A percentile compares a stretch with the other conserved stretches of the same genome.
These are phyloP conservation scores for Gilbertella persicaria DNA, from an alignment of 371 early-diverging fungal species.

Conservation along the genomic window DNA sequence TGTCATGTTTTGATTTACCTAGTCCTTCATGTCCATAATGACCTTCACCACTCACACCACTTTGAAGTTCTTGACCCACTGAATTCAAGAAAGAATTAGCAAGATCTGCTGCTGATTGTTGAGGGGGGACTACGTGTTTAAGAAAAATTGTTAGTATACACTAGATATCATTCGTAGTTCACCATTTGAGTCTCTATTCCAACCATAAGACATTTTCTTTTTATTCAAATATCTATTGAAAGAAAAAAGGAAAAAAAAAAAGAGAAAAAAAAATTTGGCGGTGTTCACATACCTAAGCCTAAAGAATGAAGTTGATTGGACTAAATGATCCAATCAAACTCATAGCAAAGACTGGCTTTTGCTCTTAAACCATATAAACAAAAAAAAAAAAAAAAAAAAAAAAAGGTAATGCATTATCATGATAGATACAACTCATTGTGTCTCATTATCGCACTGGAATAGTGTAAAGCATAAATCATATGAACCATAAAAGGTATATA, in stretches of 20 bases:
- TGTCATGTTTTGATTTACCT: conserved; percentile 14
- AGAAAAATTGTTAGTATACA: not conserved
- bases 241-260: not conserved
- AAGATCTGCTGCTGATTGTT: conserved; percentile 40
- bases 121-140: conserved; percentile 11
- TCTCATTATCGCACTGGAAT: too few relatives aligned
- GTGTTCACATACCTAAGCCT: too few relatives aligned
- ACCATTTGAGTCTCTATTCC: conserved; percentile 27
- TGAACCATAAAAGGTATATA: too few relatives aligned
- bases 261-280: conserved; percentile 1
- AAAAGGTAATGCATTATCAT: too few relatives aligned
- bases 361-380: too few relatives aligned
- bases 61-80: conserved; percentile 44
- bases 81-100: conserved; percentile 51
- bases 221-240: not conserved
- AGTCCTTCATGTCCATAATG: conserved; percentile 25
- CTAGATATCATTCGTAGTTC: not conserved
- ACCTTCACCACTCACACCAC: conserved; percentile 17
- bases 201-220: conserved; percentile 27
- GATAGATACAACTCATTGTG: too few relatives aligned
- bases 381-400: too few relatives aligned
- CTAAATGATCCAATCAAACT: too few relatives aligned
- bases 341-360: too few relatives aligned
- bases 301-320: too few relatives aligned
- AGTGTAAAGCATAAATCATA: too few relatives aligned